A percentile compares a stretch with the other conserved stretches of the same genome.
Conservation (phyloP, 495 filamentous ascomycete genomes). For the Clohesyomyces aquaticus region DNA sequence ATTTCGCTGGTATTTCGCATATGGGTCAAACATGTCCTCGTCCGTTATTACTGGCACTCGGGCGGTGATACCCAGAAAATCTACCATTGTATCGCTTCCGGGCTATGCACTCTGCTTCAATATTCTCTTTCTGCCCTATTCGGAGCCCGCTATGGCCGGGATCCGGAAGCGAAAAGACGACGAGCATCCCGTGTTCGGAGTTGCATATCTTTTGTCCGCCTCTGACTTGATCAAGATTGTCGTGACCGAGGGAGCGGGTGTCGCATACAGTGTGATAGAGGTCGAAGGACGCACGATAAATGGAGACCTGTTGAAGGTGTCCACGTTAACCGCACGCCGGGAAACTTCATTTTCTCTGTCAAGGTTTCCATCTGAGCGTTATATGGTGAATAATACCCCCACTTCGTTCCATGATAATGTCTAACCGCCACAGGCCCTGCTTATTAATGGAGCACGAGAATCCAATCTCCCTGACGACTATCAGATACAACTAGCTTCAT, state of each 20-base stretch:
- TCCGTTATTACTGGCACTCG: background rate
- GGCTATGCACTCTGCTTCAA: conserved; percentile 27
- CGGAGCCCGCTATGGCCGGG: conserved; percentile 26
- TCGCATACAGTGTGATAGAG: background rate
- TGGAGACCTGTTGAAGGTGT: background rate
- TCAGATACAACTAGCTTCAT: background rate
- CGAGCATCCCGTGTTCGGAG: conserved; percentile 14
- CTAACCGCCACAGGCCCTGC: background rate
- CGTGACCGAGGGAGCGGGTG: conserved; percentile 17
- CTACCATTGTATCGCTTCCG: too few relatives aligned
- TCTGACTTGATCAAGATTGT: conserved; percentile 10
- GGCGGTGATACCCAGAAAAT: background rate
- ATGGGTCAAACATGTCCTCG: conserved; percentile 1
- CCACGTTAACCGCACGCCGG: background rate
- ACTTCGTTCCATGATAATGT: background rate
- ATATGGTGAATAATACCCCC: background rate
- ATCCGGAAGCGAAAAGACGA: conserved; percentile 3
- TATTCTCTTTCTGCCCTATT: conserved; percentile 20
- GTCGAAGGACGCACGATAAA: background rate
- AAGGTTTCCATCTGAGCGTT: background rate
- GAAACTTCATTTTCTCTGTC: background rate
- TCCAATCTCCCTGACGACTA: conserved; percentile 5
- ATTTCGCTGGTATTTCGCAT: background rate
- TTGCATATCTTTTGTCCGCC: conserved; percentile 12
- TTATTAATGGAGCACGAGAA: background rate